Conservation (phyloP, 169 alveolate species). For the Perkinsus olseni region DNA sequence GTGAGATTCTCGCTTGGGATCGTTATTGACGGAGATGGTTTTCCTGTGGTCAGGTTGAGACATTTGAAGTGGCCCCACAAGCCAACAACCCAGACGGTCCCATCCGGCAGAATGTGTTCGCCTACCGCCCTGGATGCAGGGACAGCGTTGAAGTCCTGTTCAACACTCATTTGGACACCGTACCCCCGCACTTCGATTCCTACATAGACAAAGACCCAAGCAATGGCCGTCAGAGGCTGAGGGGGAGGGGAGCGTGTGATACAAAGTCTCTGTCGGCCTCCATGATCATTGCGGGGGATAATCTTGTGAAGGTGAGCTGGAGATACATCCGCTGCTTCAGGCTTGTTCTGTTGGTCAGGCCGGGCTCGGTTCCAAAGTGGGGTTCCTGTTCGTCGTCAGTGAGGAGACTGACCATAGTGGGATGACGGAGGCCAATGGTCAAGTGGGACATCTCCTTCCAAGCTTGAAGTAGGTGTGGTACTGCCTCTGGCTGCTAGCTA, state of each 20-base stretch:
- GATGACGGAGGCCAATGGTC: neutral
- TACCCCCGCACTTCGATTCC: conserved; percentile 1
- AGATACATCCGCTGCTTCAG: neutral
- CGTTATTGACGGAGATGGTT: neutral
- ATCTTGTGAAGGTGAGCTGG: neutral
- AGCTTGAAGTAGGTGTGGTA: neutral
- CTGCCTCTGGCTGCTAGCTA: too few species aligned
- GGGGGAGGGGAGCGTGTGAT: conserved; percentile 8
- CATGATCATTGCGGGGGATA: neutral
- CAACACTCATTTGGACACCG: conserved; percentile 6
- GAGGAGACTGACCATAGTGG: conserved; percentile 11
- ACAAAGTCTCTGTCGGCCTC: conserved; percentile 9
- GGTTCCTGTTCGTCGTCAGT: neutral
- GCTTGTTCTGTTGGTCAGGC: neutral
- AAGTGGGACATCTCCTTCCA: neutral
- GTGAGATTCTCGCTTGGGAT: neutral
- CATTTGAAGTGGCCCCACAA: neutral
- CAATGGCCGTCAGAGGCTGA: neutral
- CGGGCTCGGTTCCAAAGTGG: neutral
- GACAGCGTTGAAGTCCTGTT: neutral
- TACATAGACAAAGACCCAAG: neutral
- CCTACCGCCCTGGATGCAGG: neutral
- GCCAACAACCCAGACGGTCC: neutral
- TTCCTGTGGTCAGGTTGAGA: neutral
- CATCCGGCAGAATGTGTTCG: neutral